These are phyloP conservation scores for Asterochloris erici DNA, from an alignment of 139 green algal species.

Conservation along the genomic window DNA sequence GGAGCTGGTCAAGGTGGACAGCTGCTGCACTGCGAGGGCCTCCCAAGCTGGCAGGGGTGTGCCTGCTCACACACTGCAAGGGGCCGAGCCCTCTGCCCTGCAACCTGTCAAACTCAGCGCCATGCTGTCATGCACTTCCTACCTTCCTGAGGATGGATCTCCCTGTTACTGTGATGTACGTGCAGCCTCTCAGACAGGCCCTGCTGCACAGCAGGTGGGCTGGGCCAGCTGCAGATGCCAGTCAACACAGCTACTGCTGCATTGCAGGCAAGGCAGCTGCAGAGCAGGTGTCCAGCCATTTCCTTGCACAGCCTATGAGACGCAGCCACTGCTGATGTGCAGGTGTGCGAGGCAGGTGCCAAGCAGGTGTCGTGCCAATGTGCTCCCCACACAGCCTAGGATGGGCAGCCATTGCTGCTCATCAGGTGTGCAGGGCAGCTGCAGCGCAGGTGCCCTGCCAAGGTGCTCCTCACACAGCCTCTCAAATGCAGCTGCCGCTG, in stretches of 20 bases:
- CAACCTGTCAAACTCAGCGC: too few relatives aligned
- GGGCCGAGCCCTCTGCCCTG: too few relatives aligned
- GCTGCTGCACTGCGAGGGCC: background rate
- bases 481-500: background rate
- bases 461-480: background rate
- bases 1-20: background rate
- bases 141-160: too few relatives aligned
- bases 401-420: too few relatives aligned
- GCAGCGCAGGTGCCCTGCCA: background rate
- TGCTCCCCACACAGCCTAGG: background rate
- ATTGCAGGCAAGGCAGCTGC: too few relatives aligned
- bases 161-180: too few relatives aligned
- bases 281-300: background rate
- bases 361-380: background rate
- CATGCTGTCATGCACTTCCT: too few relatives aligned
- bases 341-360: background rate
- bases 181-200: too few relatives aligned
- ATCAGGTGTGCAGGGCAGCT: too few relatives aligned
- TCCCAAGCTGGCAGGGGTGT: background rate
- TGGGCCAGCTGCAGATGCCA: too few relatives aligned
- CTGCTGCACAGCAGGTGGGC: too few relatives aligned
- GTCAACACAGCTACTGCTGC: too few relatives aligned
- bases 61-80: background rate
- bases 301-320: background rate
- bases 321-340: background rate